These are phyloP conservation scores for Astrephomene gubernaculifera DNA, from an alignment of 139 green algal species.

Conservation along the genomic window DNA sequence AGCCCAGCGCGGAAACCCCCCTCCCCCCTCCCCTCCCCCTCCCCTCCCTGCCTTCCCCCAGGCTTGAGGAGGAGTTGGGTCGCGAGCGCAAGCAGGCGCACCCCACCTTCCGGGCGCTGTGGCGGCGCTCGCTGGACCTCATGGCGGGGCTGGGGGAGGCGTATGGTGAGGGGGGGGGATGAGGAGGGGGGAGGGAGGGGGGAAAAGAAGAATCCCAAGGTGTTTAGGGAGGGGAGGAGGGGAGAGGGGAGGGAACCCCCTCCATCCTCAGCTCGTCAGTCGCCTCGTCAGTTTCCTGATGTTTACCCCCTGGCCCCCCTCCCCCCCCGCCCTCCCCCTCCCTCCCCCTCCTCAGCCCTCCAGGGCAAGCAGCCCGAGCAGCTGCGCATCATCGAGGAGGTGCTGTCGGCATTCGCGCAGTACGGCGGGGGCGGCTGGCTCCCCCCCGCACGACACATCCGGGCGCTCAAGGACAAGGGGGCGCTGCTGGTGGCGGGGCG, in stretches of 20 bases:
- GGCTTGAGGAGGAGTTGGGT: constrained; percentile 14
- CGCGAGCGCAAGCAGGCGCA: constrained; percentile 21
- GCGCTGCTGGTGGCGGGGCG: constrained; percentile 26
- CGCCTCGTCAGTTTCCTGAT: not conserved
- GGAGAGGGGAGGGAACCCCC: not conserved
- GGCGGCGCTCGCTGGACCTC: constrained; percentile 34
- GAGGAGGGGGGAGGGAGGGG: not conserved
- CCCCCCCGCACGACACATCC: constrained; percentile 10
- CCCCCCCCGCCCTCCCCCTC: not conserved
- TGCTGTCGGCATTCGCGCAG: constrained; percentile 27
- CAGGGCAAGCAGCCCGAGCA: constrained; percentile 7
- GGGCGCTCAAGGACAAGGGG: constrained; percentile 43
- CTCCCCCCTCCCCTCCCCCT: too few species aligned
- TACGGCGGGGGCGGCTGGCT: constrained; percentile 30
- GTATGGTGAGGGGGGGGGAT: constrained; percentile 6
- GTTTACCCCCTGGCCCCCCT: not conserved
- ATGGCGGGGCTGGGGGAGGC: not conserved
- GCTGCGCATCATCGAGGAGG: constrained; percentile 4
- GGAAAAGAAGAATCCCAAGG: too few species aligned
- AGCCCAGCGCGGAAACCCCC: too few species aligned
- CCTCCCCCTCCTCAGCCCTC: not conserved
- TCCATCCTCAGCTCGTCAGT: not conserved
- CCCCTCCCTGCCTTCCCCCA: too few species aligned
- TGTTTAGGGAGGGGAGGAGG: not conserved
- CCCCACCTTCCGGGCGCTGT: constrained; percentile 41